A percentile compares a stretch with the other conserved stretches of the same genome.
Evolutionary conservation across 495 filamentous ascomycete species (phyloP).

Genomic region (Talaromyces wortmannii): DNA sequence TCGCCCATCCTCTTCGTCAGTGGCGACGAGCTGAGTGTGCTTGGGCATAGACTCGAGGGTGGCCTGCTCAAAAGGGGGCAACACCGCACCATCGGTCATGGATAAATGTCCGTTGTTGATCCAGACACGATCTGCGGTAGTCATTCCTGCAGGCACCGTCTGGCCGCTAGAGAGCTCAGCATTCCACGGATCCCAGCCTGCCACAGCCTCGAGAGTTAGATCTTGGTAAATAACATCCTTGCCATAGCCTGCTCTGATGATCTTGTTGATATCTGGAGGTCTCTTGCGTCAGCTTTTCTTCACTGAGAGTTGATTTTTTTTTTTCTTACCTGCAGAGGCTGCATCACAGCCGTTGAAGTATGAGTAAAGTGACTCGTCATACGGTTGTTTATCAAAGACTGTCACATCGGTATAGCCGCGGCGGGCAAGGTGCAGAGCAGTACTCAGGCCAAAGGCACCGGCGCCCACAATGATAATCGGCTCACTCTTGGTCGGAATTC

Average conservation of each 20-base stretch:
- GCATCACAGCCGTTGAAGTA: conserved; percentile 21
- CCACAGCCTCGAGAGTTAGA: conserved; percentile 30
- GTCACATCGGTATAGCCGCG: conserved; percentile 34
- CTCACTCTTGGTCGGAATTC: conserved; percentile 10
- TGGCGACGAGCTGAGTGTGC: conserved; percentile 4
- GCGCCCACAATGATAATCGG: conserved; percentile 36
- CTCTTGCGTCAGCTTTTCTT: not conserved
- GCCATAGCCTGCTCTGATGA: conserved; percentile 35
- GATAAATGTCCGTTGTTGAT: conserved; percentile 22
- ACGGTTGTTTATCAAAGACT: conserved; percentile 35
- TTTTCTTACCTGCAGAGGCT: conserved; percentile 21
- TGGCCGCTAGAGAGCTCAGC: conserved; percentile 14
- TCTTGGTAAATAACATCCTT: conserved; percentile 30
- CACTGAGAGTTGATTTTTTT: not conserved
- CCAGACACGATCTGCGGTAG: conserved; percentile 18
- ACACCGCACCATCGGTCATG: conserved; percentile 14
- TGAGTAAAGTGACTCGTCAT: conserved; percentile 22
- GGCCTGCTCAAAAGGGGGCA: conserved; percentile 21
- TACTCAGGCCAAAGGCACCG: conserved; percentile 35
- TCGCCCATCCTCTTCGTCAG: not conserved
- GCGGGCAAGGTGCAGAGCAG: conserved; percentile 29
- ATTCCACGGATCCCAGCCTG: conserved; percentile 36
- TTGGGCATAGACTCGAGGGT: conserved; percentile 24
- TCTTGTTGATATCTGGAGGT: conserved; percentile 34
- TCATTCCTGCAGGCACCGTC: conserved; percentile 23